These are phyloP conservation scores for Gillenia trifoliata DNA, from an alignment of 306 rosid species.

Conservation along the genomic window DNA sequence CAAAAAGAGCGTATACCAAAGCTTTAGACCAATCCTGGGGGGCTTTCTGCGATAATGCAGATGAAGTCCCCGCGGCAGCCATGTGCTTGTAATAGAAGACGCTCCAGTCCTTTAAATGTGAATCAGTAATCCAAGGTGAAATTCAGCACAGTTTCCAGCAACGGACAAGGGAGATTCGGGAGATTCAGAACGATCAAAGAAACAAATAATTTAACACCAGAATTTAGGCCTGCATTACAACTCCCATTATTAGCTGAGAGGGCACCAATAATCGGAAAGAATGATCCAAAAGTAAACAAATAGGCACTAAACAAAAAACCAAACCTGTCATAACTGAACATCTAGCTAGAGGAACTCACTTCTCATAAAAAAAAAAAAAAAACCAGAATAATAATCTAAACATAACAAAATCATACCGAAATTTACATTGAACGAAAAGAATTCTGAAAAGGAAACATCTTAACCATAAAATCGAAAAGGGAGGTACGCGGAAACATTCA, in stretches of 20 bases:
- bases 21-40: constrained; percentile 22
- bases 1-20: constrained; percentile 63
- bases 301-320: not conserved
- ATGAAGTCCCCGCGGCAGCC: constrained; percentile 36
- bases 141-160: constrained; percentile 26
- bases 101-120: constrained; percentile 28
- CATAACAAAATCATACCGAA: not conserved
- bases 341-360: not conserved
- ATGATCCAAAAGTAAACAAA: not conserved
- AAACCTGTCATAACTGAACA: not conserved
- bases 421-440: not conserved
- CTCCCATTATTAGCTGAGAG: not conserved
- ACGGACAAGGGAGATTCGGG: constrained; percentile 10
- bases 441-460: not conserved
- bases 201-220: constrained; percentile 1
- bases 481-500: not conserved
- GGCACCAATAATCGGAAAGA: not conserved
- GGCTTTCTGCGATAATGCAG: constrained; percentile 25
- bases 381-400: not conserved
- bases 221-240: not conserved
- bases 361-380: not conserved
- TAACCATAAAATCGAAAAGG: not conserved
- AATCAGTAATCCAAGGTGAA: constrained; percentile 30
- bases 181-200: constrained; percentile 13
- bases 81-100: constrained; percentile 33